Base-by-base conservation (phyloP, 2,329 filamentous ascomycete genomes). In the Talaromyces sp. region DNA sequence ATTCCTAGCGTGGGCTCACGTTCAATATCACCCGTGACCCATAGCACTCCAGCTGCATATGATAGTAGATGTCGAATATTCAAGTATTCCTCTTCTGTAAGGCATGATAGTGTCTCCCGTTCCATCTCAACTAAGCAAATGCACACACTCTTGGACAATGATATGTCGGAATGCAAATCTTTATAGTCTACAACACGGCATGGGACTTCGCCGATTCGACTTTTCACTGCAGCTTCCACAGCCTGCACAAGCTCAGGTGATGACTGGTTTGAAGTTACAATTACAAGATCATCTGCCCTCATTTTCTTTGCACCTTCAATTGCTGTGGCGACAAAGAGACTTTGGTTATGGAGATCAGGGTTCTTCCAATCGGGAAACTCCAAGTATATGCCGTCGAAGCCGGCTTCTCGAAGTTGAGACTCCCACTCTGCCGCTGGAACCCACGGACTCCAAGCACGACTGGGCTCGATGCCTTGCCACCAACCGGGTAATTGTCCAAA, bases 401-500 rank as follows among this genome's bases (percentile, higher is more conserved):
- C 70, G 11, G 68, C 58, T 14, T 67, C 62, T 31, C 54, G 48
- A 16, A 76, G 69, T 3, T 71, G 35, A 2, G 35, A 24, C 48
- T 74, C 67, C 75, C 74, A 77, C 16, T 52, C 69, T 19, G 7
- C 45, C 13, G 58, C 43, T 11, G 11, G 33, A 16, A 64, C 56
- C 57, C 43, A 58, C 9, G 63, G 67, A 60, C 52, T 52, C 62
- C 64, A 39, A 63, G 31, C 67, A 1, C 73, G 67, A 13, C 70
- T 69, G 9, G 67, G 24, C 47, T 71, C 60, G 5, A 45, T 64
- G 10, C 74, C 74, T 7, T 72, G 66, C 78, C 77, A 81, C 79
- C 77, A 81, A 0, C 78, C 78, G 0, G 76, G 72, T 0, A 81
- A 66, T 1, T 70, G 68, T 2, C 78, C 77, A 61, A 77, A 74